These are phyloP conservation scores for Elongisporangium undulatum DNA, from an alignment of 352 stramenopile genomes.

Conservation along the genomic window DNA sequence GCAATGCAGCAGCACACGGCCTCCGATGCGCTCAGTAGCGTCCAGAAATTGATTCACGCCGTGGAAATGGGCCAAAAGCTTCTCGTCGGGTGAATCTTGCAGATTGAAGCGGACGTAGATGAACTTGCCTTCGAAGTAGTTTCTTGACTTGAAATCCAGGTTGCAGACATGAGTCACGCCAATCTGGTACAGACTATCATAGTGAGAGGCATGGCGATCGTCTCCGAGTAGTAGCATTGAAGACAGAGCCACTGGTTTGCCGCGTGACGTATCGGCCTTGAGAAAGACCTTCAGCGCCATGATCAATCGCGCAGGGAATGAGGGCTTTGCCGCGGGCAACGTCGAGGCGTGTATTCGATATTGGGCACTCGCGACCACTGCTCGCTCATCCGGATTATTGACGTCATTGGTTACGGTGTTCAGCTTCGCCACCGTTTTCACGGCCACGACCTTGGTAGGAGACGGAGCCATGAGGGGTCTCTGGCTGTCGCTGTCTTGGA, in stretches of 20 bases:
- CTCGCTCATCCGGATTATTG: conserved; percentile 18
- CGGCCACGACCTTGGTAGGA: conserved; percentile 17
- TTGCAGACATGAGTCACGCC: conserved; percentile 26
- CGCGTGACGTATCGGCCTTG: conserved; percentile 1
- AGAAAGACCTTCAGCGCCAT: conserved; percentile 9
- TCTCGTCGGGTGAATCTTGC: conserved; percentile 8
- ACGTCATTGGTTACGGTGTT: conserved; percentile 11
- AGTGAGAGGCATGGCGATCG: conserved; percentile 15
- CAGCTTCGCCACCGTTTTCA: conserved; percentile 17
- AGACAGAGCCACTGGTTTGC: conserved; percentile 8
- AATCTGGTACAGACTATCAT: conserved; percentile 15
- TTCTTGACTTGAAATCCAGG: conserved; percentile 17
- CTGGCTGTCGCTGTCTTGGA: not conserved
- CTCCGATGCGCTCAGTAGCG: conserved; percentile 10
- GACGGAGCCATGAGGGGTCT: conserved; percentile 5
- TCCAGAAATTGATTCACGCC: conserved; percentile 17
- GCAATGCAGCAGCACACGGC: conserved; percentile 18
- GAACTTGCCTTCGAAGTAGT: conserved; percentile 29
- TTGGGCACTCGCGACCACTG: conserved; percentile 16
- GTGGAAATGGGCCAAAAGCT: conserved; percentile 12
- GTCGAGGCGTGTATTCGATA: conserved; percentile 13
- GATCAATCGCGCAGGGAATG: conserved; percentile 9
- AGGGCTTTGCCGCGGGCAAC: not conserved
- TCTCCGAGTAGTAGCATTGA: conserved; percentile 13
- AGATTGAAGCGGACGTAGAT: conserved; percentile 24